Evolutionary conservation across 2,329 filamentous ascomycete genomes (phyloP), one percentile per base, ranked within the genome.

Genomic region (Beauveria varroae): DNA sequence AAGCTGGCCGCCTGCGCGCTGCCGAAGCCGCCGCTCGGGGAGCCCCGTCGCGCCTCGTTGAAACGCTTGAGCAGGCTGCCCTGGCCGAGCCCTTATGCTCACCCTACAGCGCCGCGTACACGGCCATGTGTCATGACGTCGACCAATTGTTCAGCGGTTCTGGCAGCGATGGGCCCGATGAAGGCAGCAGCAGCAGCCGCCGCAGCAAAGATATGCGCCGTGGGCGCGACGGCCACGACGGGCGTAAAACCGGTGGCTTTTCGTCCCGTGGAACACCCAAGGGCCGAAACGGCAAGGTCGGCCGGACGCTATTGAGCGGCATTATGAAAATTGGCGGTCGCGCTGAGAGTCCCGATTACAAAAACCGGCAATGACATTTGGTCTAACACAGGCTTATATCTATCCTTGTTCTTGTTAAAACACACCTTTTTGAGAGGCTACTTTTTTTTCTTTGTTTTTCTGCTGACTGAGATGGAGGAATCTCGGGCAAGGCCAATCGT

Each of bases 141-240:
- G 69, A 73, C 26, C 66, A 69, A 0, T 72, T 79, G 3, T 79
- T 81, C 0, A 79, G 79, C 1, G 83, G 80, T 16, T 81, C 81
- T 1, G 80, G 79, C 16, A 83, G 80, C 64, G 81, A 83, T 59
- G 65, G 65, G 3, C 68, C 66, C 5, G 72, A 72, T 14, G 67
- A 68, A 7, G 65, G 49, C 34, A 57, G 49, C 51, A 51, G 58
- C 40, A 56, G 50, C n/a, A 65, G 67, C 5, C 68, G 71, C 8
- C 67, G 68, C 18, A 74, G 71, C 67, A 73, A 68, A 37, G 73
- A 75, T n/a, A 54, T 60, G 34, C 71, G 69, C 16, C 68, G 68
- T 5, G 68, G 70, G 44, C 67, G 71, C 14, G 69, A 71, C 8
- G 64, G 62, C 5, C 60, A 60, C n/a, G 70, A 73, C n/a, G 43